phyloP scores from a whole-genome alignment of 495 filamentous ascomycete species.

The Trypethelium eluteriae region DNA sequence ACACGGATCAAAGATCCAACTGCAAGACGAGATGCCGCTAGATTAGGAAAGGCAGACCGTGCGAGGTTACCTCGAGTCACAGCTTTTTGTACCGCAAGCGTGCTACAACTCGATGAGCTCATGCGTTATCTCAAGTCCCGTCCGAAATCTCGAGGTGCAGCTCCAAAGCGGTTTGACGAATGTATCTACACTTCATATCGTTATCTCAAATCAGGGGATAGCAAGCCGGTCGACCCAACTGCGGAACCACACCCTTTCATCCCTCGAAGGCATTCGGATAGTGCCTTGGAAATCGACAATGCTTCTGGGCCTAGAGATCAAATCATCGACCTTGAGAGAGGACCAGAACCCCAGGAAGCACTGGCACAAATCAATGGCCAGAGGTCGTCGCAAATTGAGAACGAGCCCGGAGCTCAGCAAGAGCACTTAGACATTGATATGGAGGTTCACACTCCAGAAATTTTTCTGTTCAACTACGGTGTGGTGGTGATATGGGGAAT shows the following conservation, averaged over 20 bases:
- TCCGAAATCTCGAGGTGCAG: slow-evolving; percentile 62
- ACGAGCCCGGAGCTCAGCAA: not conserved
- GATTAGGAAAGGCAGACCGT: slow-evolving; percentile 87
- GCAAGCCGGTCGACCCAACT: slow-evolving; percentile 11
- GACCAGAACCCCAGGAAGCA: slow-evolving; percentile 24
- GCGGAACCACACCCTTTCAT: not conserved
- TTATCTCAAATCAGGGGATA: slow-evolving; percentile 47
- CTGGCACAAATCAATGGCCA: slow-evolving; percentile 9
- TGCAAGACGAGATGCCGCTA: slow-evolving; percentile 82
- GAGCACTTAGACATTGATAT: slow-evolving; percentile 52
- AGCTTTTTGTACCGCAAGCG: slow-evolving; percentile 89
- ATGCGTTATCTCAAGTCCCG: slow-evolving; percentile 84
- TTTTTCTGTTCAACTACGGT: slow-evolving; percentile 95
- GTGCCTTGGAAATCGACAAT: slow-evolving; percentile 37
- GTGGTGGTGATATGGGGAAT: slow-evolving; percentile 99
- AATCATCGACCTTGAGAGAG: slow-evolving; percentile 28
- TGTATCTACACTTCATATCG: slow-evolving; percentile 92
- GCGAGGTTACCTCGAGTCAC: slow-evolving; percentile 83
- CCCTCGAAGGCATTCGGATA: slow-evolving; percentile 37
- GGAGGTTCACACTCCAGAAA: slow-evolving; percentile 78
- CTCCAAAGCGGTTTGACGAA: slow-evolving; percentile 88
- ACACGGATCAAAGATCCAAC: slow-evolving; percentile 95
- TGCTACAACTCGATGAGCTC: slow-evolving; percentile 77
- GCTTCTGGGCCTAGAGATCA: slow-evolving; percentile 32
- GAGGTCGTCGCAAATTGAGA: not conserved